These are phyloP conservation scores for Talaromyces sp. DNA, from an alignment of 2,329 filamentous ascomycete species.

Conservation along the genomic window DNA sequence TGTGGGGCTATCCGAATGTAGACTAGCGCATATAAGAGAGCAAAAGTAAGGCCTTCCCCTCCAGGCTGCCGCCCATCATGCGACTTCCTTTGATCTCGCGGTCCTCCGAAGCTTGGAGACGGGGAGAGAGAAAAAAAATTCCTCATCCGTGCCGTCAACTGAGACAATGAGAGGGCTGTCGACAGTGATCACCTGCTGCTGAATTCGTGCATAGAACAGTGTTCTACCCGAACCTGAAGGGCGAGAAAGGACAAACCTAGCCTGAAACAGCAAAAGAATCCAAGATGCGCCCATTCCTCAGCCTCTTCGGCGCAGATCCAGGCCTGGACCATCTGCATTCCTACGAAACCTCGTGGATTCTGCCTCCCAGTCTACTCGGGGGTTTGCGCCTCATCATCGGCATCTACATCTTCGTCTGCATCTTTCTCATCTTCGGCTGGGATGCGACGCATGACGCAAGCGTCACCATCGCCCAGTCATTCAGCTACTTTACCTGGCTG, in stretches of 20 bases:
- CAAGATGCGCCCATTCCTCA: constrained; percentile 14
- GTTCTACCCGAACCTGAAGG: not conserved
- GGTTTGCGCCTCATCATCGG: constrained; percentile 37
- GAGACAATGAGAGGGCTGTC: not conserved
- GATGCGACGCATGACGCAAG: constrained; percentile 50
- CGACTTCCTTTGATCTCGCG: not conserved
- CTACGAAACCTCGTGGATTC: constrained; percentile 75
- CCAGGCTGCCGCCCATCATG: not conserved
- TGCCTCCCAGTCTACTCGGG: constrained; percentile 56
- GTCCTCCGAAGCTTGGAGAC: not conserved
- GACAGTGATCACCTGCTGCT: not conserved
- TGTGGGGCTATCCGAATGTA: not conserved
- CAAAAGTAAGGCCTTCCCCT: too few species aligned
- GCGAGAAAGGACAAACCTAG: not conserved
- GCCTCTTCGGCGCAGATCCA: constrained; percentile 30
- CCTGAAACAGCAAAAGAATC: not conserved
- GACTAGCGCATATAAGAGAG: not conserved
- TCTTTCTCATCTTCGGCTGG: constrained; percentile 66
- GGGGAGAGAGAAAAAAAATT: not conserved
- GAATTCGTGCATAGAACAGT: not conserved
- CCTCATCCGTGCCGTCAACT: not conserved
- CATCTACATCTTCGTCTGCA: constrained; percentile 64
- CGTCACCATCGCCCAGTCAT: constrained; percentile 48
- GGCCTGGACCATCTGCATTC: constrained; percentile 50
- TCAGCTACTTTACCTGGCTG: constrained; percentile 78